Base-by-base conservation (phyloP, 106 monocot genomes). In the Agapanthus africanus region DNA sequence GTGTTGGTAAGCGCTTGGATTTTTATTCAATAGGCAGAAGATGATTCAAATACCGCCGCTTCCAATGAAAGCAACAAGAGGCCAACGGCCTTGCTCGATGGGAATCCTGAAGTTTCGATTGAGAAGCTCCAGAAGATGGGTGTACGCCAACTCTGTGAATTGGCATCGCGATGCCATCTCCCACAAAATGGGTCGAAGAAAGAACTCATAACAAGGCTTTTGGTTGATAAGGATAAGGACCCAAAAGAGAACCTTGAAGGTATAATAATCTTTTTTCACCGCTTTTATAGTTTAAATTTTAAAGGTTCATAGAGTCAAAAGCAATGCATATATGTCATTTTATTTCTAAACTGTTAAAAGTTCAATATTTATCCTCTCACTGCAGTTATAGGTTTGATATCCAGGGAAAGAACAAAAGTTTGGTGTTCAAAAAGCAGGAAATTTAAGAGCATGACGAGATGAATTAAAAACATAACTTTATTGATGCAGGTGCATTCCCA, bases 121-220 rank as follows among this genome's bases (percentile, higher is more conserved):
- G 88, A 79, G 44, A 71, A 69, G 70, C 61, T 90, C 13, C 69
- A 46, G 68, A 70, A 63, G 26, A 80, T 79, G 84, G 65, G 74
- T 11, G 71, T 79, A n/a, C 71, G 65, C 31, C 83, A 86, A 37
- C 56, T 88, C 71, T 66, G 79, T 28, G 69, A 77, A 16, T 18
- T 77, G 37, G 81, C 83, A 14, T 35, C 37, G 8, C 31, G 18
- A 39, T 62, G 71, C 38, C 84, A 87, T 5, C 37, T 91, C 22
- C 51, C 81, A 10, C 23, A 77, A 7, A 70, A 41, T 42, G 87
- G 91, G 26, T 56, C 42, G 60, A 91, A 91, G 74, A 73, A 28
- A 65, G 81, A 79, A 32, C 73, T 91, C 21, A 46, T 84, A 19
- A 72, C 78, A 79, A 84, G 84, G 70, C 65, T 91, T 19, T 79